Conservation (phyloP, 805 yeast genomes). For the Wickerhamomyces pijperi region DNA sequence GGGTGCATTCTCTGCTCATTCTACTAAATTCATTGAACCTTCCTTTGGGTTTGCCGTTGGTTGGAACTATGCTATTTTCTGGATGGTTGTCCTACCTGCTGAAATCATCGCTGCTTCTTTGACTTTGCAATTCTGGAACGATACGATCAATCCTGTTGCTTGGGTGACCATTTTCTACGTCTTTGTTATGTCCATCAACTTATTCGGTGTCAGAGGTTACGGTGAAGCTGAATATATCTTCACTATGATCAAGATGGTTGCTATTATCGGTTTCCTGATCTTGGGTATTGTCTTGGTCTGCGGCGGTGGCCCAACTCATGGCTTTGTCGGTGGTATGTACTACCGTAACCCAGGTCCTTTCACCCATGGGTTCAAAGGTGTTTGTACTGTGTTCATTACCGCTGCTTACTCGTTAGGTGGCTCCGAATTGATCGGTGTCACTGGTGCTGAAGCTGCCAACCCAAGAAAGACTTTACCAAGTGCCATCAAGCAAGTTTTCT, state of each 20-base stretch:
- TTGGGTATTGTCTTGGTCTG: slow-evolving; percentile 37
- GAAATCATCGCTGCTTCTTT: slow-evolving; percentile 44
- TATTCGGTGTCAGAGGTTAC: slow-evolving; percentile 44
- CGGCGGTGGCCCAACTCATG: slow-evolving; percentile 37
- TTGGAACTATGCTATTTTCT: slow-evolving; percentile 43
- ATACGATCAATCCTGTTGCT: slow-evolving; percentile 33
- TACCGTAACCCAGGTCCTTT: slow-evolving; percentile 56
- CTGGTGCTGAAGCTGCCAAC: slow-evolving; percentile 36
- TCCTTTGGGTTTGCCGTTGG: slow-evolving; percentile 57
- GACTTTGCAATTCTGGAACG: slow-evolving; percentile 41
- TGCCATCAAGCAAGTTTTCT: slow-evolving; percentile 45
- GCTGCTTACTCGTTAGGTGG: slow-evolving; percentile 48
- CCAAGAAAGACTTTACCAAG: slow-evolving; percentile 38
- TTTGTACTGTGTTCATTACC: slow-evolving; percentile 41
- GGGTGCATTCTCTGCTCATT: slow-evolving; percentile 55
- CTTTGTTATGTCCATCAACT: slow-evolving; percentile 33
- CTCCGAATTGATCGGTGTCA: slow-evolving; percentile 39
- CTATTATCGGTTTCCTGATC: slow-evolving; percentile 43
- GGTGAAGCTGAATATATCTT: slow-evolving; percentile 45
- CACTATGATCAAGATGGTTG: slow-evolving; percentile 35
- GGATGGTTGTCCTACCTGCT: slow-evolving; percentile 39
- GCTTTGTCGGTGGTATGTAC: slow-evolving; percentile 32
- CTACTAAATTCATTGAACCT: slow-evolving; percentile 46
- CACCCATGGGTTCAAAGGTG: slow-evolving; percentile 43
- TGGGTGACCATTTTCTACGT: slow-evolving; percentile 41